phyloP scores from a whole-genome alignment of 2,329 filamentous ascomycete genomes.

The Cercospora citrullina region DNA sequence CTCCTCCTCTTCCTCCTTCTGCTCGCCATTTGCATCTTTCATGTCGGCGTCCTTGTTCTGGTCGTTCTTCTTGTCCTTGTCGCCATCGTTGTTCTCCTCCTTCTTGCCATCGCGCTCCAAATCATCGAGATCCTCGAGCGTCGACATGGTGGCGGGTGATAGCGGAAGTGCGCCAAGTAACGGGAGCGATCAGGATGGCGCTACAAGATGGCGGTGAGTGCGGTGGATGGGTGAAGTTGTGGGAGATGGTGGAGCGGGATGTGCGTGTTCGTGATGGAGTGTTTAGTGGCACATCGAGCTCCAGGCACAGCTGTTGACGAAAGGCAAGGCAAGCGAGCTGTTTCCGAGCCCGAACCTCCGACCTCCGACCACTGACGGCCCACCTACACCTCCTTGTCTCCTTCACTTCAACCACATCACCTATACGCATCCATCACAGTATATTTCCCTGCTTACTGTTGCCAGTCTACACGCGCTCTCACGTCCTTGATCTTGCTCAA shows the following conservation, averaged over 20 bases:
- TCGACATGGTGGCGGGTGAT: conserved; percentile 66
- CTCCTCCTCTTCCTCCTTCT: conserved; percentile 61
- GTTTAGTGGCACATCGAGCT: not conserved
- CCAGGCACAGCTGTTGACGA: conserved; percentile 14
- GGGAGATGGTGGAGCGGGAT: not conserved
- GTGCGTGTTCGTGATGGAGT: not conserved
- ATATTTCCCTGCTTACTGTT: not conserved
- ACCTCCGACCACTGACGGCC: not conserved
- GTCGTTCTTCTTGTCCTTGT: conserved; percentile 58
- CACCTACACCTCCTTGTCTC: not conserved
- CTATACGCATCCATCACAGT: not conserved
- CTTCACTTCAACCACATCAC: not conserved
- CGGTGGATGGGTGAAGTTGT: not conserved
- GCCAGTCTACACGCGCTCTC: not conserved
- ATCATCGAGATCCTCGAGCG: conserved; percentile 87
- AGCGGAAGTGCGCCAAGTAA: not conserved
- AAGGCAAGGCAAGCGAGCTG: conserved; percentile 1
- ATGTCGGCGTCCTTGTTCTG: conserved; percentile 77
- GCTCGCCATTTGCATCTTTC: conserved; percentile 70
- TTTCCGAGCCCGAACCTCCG: conserved; percentile 3
- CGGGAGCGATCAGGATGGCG: not conserved
- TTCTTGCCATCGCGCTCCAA: conserved; percentile 78
- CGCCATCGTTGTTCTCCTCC: conserved; percentile 58
- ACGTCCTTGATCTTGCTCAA: not conserved
- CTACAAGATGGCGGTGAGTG: not conserved